These are phyloP conservation scores for Phlyctochytrium bullatum DNA, from an alignment of 192 early-diverging fungal species.

Conservation along the genomic window DNA sequence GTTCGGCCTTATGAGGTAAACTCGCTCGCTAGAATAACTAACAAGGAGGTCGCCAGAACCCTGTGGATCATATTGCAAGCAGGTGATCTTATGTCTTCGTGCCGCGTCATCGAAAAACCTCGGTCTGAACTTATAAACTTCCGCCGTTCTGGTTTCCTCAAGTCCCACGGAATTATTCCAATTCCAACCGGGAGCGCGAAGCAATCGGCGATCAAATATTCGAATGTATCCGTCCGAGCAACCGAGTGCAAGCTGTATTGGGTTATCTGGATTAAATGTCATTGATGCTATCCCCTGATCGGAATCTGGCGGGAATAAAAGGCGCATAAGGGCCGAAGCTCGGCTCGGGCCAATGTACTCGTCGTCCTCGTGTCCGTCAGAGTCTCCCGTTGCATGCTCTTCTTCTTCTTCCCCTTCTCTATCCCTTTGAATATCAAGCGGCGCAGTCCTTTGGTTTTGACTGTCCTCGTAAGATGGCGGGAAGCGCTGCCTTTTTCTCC, in stretches of 20 bases:
- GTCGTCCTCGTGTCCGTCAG: no score
- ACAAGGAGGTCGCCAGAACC: conserved; percentile 22
- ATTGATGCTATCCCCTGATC: conserved; percentile 11
- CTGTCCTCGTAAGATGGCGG: neutral
- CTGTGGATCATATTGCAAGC: conserved; percentile 14
- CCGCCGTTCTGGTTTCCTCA: neutral
- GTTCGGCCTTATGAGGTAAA: conserved; percentile 11
- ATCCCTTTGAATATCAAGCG: no score
- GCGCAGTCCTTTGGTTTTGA: neutral
- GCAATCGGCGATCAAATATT: conserved; percentile 10
- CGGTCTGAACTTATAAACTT: conserved; percentile 18
- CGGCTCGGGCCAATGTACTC: neutral
- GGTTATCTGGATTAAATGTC: conserved; percentile 11
- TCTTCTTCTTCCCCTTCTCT: neutral
- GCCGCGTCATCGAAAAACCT: conserved; percentile 7
- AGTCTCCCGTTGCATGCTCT: neutral
- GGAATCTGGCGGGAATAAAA: neutral
- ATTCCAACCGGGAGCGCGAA: conserved; percentile 8
- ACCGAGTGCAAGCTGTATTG: conserved; percentile 21
- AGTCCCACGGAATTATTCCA: no score
- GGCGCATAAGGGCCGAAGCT: neutral
- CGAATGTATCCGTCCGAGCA: conserved; percentile 19
- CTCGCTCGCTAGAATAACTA: conserved; percentile 11
- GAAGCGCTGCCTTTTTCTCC: neutral
- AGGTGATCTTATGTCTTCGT: conserved; percentile 16